A percentile compares a stretch with the other conserved stretches of the same genome.
phyloP scores from a whole-genome alignment of 2,329 filamentous ascomycete genomes.

The Cordyceps sp. region DNA sequence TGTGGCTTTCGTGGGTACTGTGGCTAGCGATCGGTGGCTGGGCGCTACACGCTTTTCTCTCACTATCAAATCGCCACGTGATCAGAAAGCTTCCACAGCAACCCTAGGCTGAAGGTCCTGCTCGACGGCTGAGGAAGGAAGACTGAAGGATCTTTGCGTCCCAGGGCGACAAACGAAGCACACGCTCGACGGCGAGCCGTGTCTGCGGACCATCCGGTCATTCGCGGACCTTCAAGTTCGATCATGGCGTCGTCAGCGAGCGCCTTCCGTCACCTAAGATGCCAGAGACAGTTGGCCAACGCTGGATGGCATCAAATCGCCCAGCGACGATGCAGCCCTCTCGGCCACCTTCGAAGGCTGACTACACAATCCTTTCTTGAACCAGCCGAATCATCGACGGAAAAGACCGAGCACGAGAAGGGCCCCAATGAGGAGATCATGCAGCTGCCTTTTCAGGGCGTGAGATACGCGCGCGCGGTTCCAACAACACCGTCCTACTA shows the following conservation, averaged over 20 bases:
- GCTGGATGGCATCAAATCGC: slow-evolving; percentile 13
- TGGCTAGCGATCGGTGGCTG: not conserved
- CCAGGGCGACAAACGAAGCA: not conserved
- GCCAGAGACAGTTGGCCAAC: slow-evolving; percentile 13
- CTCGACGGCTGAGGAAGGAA: not conserved
- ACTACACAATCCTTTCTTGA: slow-evolving; percentile 8
- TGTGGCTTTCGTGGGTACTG: slow-evolving; percentile 6
- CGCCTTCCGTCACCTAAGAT: slow-evolving; percentile 18
- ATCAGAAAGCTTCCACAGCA: too few relatives aligned
- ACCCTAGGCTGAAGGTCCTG: too few relatives aligned
- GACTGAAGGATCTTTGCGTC: not conserved
- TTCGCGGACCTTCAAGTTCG: slow-evolving; percentile 8
- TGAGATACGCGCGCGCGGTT: slow-evolving; percentile 51
- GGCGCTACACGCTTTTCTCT: not conserved
- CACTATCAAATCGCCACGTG: slow-evolving; percentile 9
- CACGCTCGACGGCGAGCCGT: slow-evolving; percentile 5
- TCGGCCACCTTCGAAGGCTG: slow-evolving; percentile 10
- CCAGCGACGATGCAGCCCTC: slow-evolving; percentile 8
- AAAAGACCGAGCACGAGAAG: too few relatives aligned
- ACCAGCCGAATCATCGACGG: slow-evolving; percentile 3
- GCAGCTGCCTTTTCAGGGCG: slow-evolving; percentile 14
- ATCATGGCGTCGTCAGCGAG: slow-evolving; percentile 19
- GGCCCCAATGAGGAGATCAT: slow-evolving; percentile 8
- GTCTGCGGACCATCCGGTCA: too few relatives aligned
- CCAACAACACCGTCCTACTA: slow-evolving; percentile 91